Evolutionary conservation across 305 asterid species (phyloP).

Genomic region (Petunia hybrid): DNA sequence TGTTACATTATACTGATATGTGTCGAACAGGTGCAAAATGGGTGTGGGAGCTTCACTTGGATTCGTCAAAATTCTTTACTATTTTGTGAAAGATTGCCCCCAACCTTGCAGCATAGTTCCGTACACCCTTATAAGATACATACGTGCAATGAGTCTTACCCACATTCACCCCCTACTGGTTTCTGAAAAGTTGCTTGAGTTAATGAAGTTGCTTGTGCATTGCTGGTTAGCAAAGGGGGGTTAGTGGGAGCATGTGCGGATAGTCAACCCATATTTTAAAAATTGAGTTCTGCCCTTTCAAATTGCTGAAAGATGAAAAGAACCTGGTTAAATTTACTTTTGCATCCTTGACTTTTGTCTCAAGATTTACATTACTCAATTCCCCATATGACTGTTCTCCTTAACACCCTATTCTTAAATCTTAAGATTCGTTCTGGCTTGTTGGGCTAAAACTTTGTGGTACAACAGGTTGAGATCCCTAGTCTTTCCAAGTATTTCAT

Average conservation of each 20-base stretch:
- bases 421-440: neutral
- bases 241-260: slow-evolving; percentile 16
- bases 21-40: neutral
- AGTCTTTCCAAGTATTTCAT: neutral
- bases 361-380: neutral
- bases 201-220: neutral
- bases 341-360: neutral
- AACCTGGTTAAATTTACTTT: slow-evolving; percentile 4
- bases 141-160: neutral
- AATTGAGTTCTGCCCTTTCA: neutral
- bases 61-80: slow-evolving; percentile 1
- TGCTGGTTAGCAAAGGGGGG: neutral
- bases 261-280: neutral
- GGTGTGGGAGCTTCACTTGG: neutral
- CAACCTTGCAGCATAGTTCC: neutral
- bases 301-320: neutral
- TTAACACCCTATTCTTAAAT: neutral
- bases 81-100: neutral
- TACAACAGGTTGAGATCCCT: slow-evolving; percentile 7
- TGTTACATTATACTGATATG: neutral
- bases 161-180: neutral
- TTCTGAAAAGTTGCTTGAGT: neutral
- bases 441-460: slow-evolving; percentile 3
- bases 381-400: neutral
- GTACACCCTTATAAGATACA: neutral